Percentiles rank a stretch among this genome's conserved stretches.
phyloP scores from a whole-genome alignment of 1,139 yeast species.

The Suhomyces choctaworum region DNA sequence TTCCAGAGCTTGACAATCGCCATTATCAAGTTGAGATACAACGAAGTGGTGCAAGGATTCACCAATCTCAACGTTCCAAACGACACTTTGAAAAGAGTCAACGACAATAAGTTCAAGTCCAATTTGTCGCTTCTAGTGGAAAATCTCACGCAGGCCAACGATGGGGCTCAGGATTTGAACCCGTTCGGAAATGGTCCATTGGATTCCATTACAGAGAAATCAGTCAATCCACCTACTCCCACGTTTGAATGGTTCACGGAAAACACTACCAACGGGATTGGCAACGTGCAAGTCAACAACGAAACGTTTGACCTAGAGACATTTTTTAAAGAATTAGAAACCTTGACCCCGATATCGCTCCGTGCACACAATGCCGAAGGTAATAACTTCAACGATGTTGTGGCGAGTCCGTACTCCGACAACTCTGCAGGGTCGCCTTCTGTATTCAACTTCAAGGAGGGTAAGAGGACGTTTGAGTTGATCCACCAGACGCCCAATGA shows the following conservation, averaged over 20 bases:
- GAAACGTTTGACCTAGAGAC: conserved; percentile 33
- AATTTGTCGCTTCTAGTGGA: conserved; percentile 43
- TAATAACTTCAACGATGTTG: neutral
- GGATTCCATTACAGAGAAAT: neutral
- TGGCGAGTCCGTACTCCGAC: conserved; percentile 7
- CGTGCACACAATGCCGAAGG: neutral
- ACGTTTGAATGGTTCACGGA: conserved; percentile 34
- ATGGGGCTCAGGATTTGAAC: conserved; percentile 4
- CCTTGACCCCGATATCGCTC: conserved; percentile 12
- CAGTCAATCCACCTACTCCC: conserved; percentile 13
- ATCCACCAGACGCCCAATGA: conserved; percentile 68
- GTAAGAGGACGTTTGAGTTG: conserved; percentile 58
- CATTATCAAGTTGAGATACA: conserved; percentile 61
- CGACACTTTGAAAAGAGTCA: conserved; percentile 22
- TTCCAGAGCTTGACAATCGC: conserved; percentile 74
- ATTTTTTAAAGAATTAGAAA: conserved; percentile 47
- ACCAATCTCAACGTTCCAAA: conserved; percentile 15
- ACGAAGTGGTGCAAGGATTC: conserved; percentile 36
- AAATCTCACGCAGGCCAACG: conserved; percentile 13
- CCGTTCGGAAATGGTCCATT: conserved; percentile 2
- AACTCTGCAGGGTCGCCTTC: conserved; percentile 9
- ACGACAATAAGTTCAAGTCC: conserved; percentile 41
- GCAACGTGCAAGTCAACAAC: neutral
- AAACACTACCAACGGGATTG: conserved; percentile 4
- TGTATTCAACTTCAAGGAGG: conserved; percentile 36